Base-by-base conservation (phyloP, 2,329 filamentous ascomycete species). In the Diaporthe aspalathi region DNA sequence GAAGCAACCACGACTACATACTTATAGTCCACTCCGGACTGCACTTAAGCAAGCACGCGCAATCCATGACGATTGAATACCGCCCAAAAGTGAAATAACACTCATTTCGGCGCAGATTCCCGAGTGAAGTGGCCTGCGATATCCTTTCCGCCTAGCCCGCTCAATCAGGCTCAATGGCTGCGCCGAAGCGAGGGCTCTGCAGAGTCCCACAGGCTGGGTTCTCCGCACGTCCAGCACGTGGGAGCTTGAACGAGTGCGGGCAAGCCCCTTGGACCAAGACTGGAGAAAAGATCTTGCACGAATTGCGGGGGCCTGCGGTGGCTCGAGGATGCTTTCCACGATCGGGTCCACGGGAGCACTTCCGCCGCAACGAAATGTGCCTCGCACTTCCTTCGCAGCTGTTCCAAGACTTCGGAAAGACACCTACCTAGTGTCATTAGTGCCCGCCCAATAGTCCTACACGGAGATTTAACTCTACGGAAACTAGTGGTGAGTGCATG, bases 281-380 rank as follows among this genome's bases (percentile, higher is more conserved):
- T 70, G 68, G 71, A 70, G 68, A 72, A 72, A 67, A 45, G 12
- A 56, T 70, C 68, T 57, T 72, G 63, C 71, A 72, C 71, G 71
- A 70, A 70, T 72, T 56, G 71, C 40, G 29, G 24, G 38, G 38
- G 22, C 32, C 24, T 22, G 22, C 24, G n/a, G 20, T 24, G 49
- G 43, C 22, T 53, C 52, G 43, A 38, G 45, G 27, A 22, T 67
- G 35, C 32, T n/a, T 35, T 47, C 20, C 66, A 38, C 53, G 8
- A 35, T 22, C 68, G 68, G 68, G 35, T 54, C 22, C 4, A 40
- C 68, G 68, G 71, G 47, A 66, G 54, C 56, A 38, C 20, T 66
- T 66, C 70, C 67, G 57, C 40, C 53, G 49, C 49, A n/a, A n/a
- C n/a, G n/a, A n/a, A n/a, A n/a, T n/a, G n/a, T n/a, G n/a, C n/a